Evolutionary conservation across 371 early-diverging fungal genomes (phyloP).

Genomic region (Mucor sp.): DNA sequence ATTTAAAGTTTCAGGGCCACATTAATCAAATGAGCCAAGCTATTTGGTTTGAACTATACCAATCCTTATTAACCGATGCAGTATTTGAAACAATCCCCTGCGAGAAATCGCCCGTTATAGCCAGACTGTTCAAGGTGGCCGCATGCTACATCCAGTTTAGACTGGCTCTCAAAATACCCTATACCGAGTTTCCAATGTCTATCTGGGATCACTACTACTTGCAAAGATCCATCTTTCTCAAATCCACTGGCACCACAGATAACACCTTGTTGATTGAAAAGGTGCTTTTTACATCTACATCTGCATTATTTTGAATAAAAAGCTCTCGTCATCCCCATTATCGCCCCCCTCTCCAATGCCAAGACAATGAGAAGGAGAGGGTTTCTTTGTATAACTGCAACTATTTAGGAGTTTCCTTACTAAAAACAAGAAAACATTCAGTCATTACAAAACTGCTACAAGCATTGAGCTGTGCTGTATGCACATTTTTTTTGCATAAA

Average conservation of each 20-base stretch:
- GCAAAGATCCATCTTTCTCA: constrained; percentile 11
- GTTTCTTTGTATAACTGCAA: neutral
- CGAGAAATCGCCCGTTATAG: neutral
- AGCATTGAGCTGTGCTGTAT: neutral
- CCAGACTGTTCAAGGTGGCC: neutral
- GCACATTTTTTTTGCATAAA: neutral
- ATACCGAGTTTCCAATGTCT: neutral
- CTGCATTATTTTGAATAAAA: neutral
- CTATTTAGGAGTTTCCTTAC: neutral
- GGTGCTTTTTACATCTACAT: constrained; percentile 3
- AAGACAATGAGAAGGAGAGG: neutral
- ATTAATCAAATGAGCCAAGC: constrained; percentile 1
- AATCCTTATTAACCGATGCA: neutral
- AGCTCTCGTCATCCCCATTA: neutral
- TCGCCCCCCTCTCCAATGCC: neutral
- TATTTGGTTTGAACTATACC: constrained; percentile 10
- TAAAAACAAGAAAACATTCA: neutral
- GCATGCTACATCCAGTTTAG: constrained; percentile 4
- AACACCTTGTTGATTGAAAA: constrained; percentile 1
- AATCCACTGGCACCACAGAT: neutral
- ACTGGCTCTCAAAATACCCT: neutral
- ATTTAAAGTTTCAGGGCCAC: neutral
- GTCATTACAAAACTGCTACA: neutral
- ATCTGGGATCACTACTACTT: constrained; percentile 17
- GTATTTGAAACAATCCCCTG: constrained; percentile 2